Base-by-base conservation (phyloP, 2,329 filamentous ascomycete species). In the Blastomyces gilchristii region DNA sequence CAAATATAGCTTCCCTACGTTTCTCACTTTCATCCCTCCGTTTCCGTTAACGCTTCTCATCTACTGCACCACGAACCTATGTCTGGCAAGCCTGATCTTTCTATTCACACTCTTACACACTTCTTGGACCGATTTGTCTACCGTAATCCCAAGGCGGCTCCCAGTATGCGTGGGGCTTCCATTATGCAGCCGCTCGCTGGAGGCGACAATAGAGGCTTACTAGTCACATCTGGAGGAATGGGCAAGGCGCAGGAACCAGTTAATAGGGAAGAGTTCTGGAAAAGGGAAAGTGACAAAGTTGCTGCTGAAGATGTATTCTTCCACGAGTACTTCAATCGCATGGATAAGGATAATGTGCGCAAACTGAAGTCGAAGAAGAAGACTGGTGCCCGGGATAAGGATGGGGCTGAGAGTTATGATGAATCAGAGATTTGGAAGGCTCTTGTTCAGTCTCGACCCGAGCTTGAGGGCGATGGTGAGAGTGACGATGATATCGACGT, bases 121-220 rank as follows among this genome's bases (percentile, higher is more conserved):
- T 99, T 99, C 81, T 82, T 99, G 63, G 94, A 99, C 77, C 92
- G 95, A 69, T 99, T 99, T 75, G 91, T 96, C n/a, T 99, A 97
- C 82, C 88, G 90, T 68, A 96, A 94, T 70, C 87, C 93, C 65
- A 96, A 96, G 80, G 80, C 75, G 7, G 69, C 86, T 3, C 83
- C 82, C 18, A 74, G 76, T 25, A 81, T 85, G 39, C 89, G 90
- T 67, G 95, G 95, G 59, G 82, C 84, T 37, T 97, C 91, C 34
- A 96, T 99, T 75, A 99, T 99, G 94, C 94, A 99, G 76, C 94
- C 95, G 49, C 84, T 97, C 71, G 83, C 84, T 61, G 85, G 85
- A 59, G 82, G 81, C 14, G 83, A 84, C 62, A 81, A 81, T 3
- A 80, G 80, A 39, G 84, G 85, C 61, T 79, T 87, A 41, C 78